Base-by-base conservation (phyloP, 306 rosid genomes). In the Lathyrus tuberosus region DNA sequence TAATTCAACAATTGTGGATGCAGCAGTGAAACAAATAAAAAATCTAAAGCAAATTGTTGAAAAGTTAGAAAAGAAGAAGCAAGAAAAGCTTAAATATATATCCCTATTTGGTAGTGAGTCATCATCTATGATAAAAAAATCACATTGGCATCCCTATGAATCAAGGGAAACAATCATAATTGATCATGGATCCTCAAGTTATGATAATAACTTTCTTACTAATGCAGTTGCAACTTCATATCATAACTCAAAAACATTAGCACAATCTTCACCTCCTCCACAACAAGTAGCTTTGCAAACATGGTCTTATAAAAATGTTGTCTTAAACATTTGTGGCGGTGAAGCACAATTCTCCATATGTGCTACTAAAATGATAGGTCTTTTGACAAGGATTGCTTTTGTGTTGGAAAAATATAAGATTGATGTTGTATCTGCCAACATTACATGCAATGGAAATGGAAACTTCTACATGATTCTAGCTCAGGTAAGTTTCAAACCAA, bases 1-100 rank as follows among this genome's bases (percentile, higher is more conserved):
- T 82, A 87, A 86, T 47, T 83, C 88, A 30, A 80, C 79, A 20
- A 75, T 92, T n/a, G 85, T 92, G 12, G 96, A 88, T 35, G 96
- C 88, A 75, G 88, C 95, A 10, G 87, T 86, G 76, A 88, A 46
- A n/a, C 71, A 78, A 87, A 86, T 89, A 6, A 57, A 76, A 71
- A 18, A 16, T 71, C 82, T 87, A 3, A 24, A 87, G 52, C 20
- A 73, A 6, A 83, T 76, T 20, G 72, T 83, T 4, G 69, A 84
- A 13, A 62, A 75, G 61, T 79, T 89, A 1, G 76, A 89, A 14
- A 86, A 82, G 20, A 81, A 57, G 31, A 31, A 4, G 35, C 35
- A 31, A 31, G 7, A 31, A 31, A 31, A 31, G 35, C 35, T 31
- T 31, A 31, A 31, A 5, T 31, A 31, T 31, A 4, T 31, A 5